Base-by-base conservation (phyloP, 2,329 filamentous ascomycete species). In the Penicillium polonicum region DNA sequence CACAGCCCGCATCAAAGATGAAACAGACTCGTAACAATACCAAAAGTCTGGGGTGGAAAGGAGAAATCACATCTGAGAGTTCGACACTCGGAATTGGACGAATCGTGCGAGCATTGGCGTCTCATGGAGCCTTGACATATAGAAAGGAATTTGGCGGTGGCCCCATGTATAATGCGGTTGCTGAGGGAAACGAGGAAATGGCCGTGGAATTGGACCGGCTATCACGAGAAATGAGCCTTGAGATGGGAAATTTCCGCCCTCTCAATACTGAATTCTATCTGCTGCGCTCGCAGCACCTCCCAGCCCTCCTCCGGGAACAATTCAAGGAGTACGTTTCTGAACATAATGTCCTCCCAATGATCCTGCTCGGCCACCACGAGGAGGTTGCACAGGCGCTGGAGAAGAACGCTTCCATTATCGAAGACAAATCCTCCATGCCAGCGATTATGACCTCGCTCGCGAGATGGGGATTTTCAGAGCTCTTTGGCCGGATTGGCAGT, bases 401-500 rank as follows among this genome's bases (percentile, higher is more conserved):
- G 25, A 42, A 36, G 12, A 59, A 41, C 19, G 31, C 31, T 9
- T 42, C 44, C 23, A 8, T 25, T 6, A 29, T 51, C 13, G 35
- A 46, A 13, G 27, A 50, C 4, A 44, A 53, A 39, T 31, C 51
- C 5, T 12, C 25, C 9, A 39, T 59, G 33, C 33, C 57, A 12
- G 57, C 51, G 17, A 33, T 65, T 25, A 42, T 66, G 35, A 25
- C 55, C 1, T 36, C 45, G 15, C 55, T 65, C 8, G 61, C 61
- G 2, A 43, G 57, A 52, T 65, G 63, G 61, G 65, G 65, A 19
- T 67, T 58, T 25, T 21, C 49, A 0, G 58, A 64, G 12, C 55
- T 65, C 4, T 64, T 64, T 31, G 54, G 57, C 19, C 57, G 45
- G 19, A 44, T 65, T 8, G 61, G 59, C 5, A 42, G 33, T 23